These are phyloP conservation scores for Liriodendron chinense DNA, from an alignment of 164 flowering plant genomes.

Conservation along the genomic window DNA sequence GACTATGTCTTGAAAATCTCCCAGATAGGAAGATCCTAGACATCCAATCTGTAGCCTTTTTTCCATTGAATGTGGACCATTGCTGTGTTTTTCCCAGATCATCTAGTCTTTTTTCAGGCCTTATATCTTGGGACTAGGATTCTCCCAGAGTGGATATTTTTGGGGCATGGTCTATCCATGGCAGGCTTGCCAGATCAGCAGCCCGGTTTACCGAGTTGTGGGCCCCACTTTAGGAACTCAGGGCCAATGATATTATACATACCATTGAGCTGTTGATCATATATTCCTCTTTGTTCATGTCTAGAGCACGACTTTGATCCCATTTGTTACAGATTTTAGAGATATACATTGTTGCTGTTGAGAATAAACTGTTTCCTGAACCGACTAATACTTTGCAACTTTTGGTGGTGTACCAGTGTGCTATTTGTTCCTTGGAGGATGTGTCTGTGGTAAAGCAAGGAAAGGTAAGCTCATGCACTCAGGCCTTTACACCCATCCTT, in stretches of 20 bases:
- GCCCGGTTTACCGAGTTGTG: background rate
- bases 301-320: no score
- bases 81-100: background rate
- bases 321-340: background rate
- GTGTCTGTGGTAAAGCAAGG: slow-evolving; percentile 53
- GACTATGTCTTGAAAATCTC: background rate
- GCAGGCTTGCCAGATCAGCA: background rate
- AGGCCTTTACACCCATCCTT: background rate
- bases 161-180: background rate
- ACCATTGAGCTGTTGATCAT: background rate
- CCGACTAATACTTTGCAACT: background rate
- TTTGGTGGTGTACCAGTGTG: slow-evolving; percentile 49
- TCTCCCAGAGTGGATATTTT: background rate
- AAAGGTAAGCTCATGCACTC: slow-evolving; percentile 51
- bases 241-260: background rate
- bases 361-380: background rate
- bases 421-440: slow-evolving; percentile 89
- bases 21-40: background rate
- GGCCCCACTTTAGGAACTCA: background rate
- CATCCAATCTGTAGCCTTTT: background rate
- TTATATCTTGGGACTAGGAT: background rate
- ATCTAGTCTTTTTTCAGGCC: background rate
- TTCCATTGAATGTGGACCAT: no score
- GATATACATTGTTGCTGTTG: background rate
- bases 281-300: background rate